phyloP scores from a whole-genome alignment of 164 flowering plant species.

The Umbellularia californica region DNA sequence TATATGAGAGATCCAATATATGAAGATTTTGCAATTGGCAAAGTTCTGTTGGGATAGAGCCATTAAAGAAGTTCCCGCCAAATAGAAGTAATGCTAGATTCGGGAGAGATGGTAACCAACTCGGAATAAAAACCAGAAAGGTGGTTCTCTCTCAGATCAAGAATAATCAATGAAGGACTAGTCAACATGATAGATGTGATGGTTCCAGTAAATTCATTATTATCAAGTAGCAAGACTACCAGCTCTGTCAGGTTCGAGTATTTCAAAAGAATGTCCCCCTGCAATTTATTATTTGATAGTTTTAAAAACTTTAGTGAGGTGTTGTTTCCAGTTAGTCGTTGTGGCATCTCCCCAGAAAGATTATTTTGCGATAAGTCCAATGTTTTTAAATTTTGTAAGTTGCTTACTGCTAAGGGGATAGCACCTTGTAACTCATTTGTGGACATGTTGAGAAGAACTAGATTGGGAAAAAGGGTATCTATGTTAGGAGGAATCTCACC shows the following conservation, averaged over 20 bases:
- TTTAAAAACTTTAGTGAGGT: neutral
- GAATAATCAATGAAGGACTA: neutral
- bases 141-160: neutral
- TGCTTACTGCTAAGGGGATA: neutral
- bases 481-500: conserved; percentile 3
- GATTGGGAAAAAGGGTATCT: neutral
- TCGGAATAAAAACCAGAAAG: neutral
- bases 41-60: neutral
- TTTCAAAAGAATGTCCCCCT: neutral
- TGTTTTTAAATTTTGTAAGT: neutral
- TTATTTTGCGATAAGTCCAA: neutral
- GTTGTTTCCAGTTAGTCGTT: neutral
- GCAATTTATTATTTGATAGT: neutral
- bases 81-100: neutral
- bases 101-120: neutral
- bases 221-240: neutral
- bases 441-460: neutral
- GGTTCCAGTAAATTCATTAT: neutral
- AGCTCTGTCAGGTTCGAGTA: neutral
- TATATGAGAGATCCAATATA: conserved; percentile 1
- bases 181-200: neutral
- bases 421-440: conserved; percentile 4
- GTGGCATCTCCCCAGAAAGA: neutral
- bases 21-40: neutral
- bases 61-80: neutral